Conservation (phyloP, 306 rosid genomes). For the Senna siamea region DNA sequence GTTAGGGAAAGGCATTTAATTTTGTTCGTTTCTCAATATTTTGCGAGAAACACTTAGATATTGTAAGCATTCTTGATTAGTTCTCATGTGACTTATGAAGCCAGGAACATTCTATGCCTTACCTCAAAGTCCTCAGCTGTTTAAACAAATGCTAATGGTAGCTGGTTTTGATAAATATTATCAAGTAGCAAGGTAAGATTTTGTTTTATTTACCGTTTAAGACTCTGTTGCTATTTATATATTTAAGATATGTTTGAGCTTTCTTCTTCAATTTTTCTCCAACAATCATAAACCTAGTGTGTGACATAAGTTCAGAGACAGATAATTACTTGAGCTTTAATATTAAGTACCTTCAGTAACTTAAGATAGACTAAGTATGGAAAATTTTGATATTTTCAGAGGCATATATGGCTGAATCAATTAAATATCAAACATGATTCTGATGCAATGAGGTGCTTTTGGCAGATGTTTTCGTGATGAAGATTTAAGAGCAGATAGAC, state of each 20-base stretch:
- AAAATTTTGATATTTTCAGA: neutral
- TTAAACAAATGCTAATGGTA: slow-evolving; percentile 98
- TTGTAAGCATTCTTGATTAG: slow-evolving; percentile 50
- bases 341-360: neutral
- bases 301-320: neutral
- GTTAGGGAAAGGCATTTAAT: slow-evolving; percentile 7
- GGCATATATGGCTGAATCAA: slow-evolving; percentile 1
- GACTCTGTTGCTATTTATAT: slow-evolving; percentile 3
- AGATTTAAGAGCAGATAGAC: slow-evolving; percentile 95
- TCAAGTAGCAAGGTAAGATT: slow-evolving; percentile 80
- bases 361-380: neutral
- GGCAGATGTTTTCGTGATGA: slow-evolving; percentile 95
- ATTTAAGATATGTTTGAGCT: slow-evolving; percentile 7
- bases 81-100: slow-evolving; percentile 67
- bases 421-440: slow-evolving; percentile 1
- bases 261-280: neutral
- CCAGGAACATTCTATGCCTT: slow-evolving; percentile 97
- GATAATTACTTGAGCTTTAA: neutral
- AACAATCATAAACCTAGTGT: neutral
- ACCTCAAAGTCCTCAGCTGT: slow-evolving; percentile 98
- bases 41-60: slow-evolving; percentile 30
- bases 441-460: slow-evolving; percentile 33
- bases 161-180: slow-evolving; percentile 94
- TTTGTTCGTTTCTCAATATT: neutral
- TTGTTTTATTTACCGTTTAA: slow-evolving; percentile 23